Base-by-base conservation (phyloP, 768 basidiomycete genomes). In the Naganishia friedmannii region DNA sequence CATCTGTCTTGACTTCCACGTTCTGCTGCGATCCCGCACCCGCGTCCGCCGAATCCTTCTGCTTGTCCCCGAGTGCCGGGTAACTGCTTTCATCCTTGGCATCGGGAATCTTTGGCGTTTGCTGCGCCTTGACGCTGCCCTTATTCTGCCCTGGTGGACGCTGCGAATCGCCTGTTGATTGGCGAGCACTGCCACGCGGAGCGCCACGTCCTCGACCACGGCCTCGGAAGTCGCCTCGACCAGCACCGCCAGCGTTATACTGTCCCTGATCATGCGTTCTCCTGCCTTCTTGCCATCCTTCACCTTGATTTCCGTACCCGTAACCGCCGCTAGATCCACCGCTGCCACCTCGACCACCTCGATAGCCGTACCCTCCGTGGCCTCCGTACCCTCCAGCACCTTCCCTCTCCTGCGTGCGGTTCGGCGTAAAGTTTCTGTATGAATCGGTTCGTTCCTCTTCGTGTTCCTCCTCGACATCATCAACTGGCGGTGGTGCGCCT, bases 351-450 rank as follows among this genome's bases (percentile, higher is more conserved):
- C 57, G 57, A 8, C 57, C 57, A 6, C 57, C 57, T 23, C 57
- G 57, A 58, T 58, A 58, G 28, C 60, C 60, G 39, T 42, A 63
- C 29, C 60, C 60, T 21, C 39, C 60, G 17, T 63, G 39, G 8
- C 39, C 39, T 9, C 23, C 60, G 29, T 45, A 42, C 60, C 39
- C 60, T 34, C 39, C 60, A 10, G 42, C 34, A 34, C 39, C 60
- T 34, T 63, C 60, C n/a, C 60, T 46, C 42, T 55, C 54, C 54
- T 51, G 48, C 13, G 48, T 21, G 3, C 48, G 48, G 23, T 23
- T 51, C 48, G 48, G 13, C 1, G n/a, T 26, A 51, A 51, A 51
- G 48, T 51, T 51, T 21, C 48, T 51, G 48, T 51, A 51, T 21
- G 48, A 51, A 51, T 51, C 23, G 48, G 4, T 51, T 51, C 48